A percentile compares a stretch with the other conserved stretches of the same genome.
Evolutionary conservation across 331 rosid genomes (phyloP).

Genomic region (Quercus lobata): DNA sequence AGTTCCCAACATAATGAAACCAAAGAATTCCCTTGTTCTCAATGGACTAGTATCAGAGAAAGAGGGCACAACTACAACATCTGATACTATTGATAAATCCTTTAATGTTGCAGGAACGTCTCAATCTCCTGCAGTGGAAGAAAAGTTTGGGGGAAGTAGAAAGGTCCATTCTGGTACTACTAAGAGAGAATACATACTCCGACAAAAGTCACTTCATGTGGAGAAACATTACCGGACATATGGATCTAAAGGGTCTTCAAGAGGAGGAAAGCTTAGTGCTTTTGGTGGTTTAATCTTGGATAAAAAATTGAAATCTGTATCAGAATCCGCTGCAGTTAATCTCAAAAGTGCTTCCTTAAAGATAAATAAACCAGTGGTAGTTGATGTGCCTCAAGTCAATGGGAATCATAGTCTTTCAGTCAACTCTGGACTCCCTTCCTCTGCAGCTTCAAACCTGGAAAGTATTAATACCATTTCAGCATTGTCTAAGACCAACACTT

Average conservation of each 20-base stretch:
- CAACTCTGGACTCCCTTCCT: conserved; percentile 39
- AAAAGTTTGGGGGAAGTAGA: conserved; percentile 46
- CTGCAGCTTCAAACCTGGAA: conserved; percentile 39
- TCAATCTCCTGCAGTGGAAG: conserved; percentile 52
- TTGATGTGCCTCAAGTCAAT: conserved; percentile 56
- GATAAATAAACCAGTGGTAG: conserved; percentile 68
- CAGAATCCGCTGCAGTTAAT: conserved; percentile 62
- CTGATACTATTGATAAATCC: conserved; percentile 40
- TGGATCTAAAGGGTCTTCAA: conserved; percentile 73
- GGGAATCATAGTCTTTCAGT: conserved; percentile 39
- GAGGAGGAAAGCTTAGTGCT: conserved; percentile 66
- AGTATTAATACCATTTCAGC: conserved; percentile 29
- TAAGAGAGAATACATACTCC: conserved; percentile 78
- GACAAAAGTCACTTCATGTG: conserved; percentile 73
- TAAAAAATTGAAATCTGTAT: conserved; percentile 62
- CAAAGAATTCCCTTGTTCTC: conserved; percentile 34
- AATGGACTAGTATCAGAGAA: conserved; percentile 38
- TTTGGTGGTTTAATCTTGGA: conserved; percentile 70
- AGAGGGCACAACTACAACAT: conserved; percentile 36
- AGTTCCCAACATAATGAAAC: conserved; percentile 29
- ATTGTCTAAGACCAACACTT: conserved; percentile 26
- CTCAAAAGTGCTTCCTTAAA: conserved; percentile 68
- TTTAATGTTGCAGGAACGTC: conserved; percentile 41
- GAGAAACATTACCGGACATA: conserved; percentile 65
- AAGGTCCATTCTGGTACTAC: conserved; percentile 52